Evolutionary conservation across 2,329 filamentous ascomycete genomes (phyloP), one percentile per base, ranked within the genome.

Genomic region (Calonectria naviculata): DNA sequence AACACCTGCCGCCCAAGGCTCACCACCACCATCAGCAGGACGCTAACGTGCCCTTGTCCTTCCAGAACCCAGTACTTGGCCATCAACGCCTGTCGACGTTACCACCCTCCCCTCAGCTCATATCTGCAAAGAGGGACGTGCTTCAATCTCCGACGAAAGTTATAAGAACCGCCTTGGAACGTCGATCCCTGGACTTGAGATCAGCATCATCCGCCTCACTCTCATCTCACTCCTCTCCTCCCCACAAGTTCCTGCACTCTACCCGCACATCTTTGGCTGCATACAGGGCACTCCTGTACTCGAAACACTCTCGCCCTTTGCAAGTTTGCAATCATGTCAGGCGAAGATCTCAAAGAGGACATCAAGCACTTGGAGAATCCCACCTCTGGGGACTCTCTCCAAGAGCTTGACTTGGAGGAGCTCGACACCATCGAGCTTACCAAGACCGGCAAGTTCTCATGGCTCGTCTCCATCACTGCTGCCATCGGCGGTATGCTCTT

Each of bases 401-500:
- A 74, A 5, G 73, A 76, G 21, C 15, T 68, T 67, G 75, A 72
- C 63, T 65, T 78, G 10, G 75, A 78, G 0, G 75, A 76, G n/a
- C 74, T 78, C 29, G 77, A 78, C 36, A 74, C 70, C 24, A 78
- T 78, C 24, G 77, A 78, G 49, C 72, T 67, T 5, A 78, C 77
- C 56, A 67, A 76, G 62, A 75, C 76, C 10, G 75, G 75, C 13
- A 78, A 73, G 31, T 78, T 73, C 47, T 72, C 76, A 2, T 78
- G 77, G 77, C 77, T 78, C 2, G 73, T 78, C 28, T 76, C 73
- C 13, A 73, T 78, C 31, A 78, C 76, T 9, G 76, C 75, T 49
- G 78, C 81, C 38, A 80, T 84, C 17, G 83, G 83, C 3, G 83
- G 83, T 13, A 79, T 84, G 66, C 80, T 85, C 9, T 85, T 85